Evolutionary conservation across 768 basidiomycete species (phyloP).

Genomic region (Kwoniella bestiolae): DNA sequence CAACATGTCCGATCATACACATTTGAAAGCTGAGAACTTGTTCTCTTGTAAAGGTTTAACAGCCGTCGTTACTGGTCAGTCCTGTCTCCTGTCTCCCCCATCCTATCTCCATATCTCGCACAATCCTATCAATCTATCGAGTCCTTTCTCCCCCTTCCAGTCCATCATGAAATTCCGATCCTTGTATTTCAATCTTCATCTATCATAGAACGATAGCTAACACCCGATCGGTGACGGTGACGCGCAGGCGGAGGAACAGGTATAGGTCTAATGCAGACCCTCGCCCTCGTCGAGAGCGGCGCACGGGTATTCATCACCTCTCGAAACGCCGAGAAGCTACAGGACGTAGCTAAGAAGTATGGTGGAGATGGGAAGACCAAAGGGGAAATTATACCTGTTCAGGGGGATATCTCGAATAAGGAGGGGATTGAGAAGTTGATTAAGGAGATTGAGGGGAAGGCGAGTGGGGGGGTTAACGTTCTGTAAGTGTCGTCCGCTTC

Average conservation of each 20-base stretch:
- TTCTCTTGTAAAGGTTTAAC: conserved; percentile 44
- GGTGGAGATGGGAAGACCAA: conserved; percentile 34
- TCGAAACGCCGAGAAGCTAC: conserved; percentile 39
- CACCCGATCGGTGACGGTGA: too few relatives aligned
- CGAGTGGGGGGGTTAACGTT: conserved; percentile 42
- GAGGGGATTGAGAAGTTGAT: conserved; percentile 33
- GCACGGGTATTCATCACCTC: conserved; percentile 44
- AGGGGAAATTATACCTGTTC: conserved; percentile 40
- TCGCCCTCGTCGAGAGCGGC: conserved; percentile 44
- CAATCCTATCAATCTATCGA: neutral
- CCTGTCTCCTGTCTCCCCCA: conserved; percentile 14
- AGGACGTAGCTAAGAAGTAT: conserved; percentile 46
- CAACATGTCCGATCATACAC: conserved; percentile 35
- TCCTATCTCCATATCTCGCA: neutral
- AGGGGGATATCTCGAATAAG: conserved; percentile 39
- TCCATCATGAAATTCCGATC: too few relatives aligned
- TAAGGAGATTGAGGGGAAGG: conserved; percentile 32
- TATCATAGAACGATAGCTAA: too few relatives aligned
- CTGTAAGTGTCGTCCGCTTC: conserved; percentile 33
- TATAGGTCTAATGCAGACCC: conserved; percentile 48
- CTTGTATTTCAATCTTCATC: too few relatives aligned
- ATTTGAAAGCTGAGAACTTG: conserved; percentile 37
- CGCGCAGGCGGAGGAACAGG: conserved; percentile 32
- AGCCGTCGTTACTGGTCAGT: conserved; percentile 45
- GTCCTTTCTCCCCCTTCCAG: too few relatives aligned